A percentile compares a stretch with the other conserved stretches of the same genome.
These are phyloP conservation scores for Myochromella boudieri DNA, from an alignment of 768 basidiomycete genomes.

Conservation along the genomic window DNA sequence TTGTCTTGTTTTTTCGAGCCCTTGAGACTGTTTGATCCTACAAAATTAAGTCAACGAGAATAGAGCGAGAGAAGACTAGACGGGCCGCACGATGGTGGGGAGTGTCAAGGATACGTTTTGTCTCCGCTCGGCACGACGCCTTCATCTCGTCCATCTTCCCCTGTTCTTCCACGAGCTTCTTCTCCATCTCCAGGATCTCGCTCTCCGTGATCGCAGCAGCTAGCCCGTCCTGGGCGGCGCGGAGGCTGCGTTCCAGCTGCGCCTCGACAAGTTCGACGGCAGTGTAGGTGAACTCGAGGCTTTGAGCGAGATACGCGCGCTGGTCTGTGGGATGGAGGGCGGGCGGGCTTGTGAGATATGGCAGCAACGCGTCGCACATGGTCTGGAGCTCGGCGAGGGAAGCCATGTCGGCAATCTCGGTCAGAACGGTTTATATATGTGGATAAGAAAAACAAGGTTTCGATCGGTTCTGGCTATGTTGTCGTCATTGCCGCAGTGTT, in stretches of 20 bases:
- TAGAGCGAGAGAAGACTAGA: too few species aligned
- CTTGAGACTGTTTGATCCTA: too few species aligned
- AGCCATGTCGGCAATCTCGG: constrained; percentile 8
- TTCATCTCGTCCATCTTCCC: constrained; percentile 17
- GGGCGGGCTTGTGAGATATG: constrained; percentile 11
- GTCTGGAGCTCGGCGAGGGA: constrained; percentile 8
- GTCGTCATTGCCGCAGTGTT: too few species aligned
- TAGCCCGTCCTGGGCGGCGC: constrained; percentile 12
- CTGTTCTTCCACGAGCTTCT: constrained; percentile 10
- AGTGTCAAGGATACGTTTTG: constrained; percentile 2
- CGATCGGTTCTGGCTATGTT: too few species aligned
- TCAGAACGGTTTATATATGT: background rate
- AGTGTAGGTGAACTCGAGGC: constrained; percentile 17
- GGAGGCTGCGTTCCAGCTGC: constrained; percentile 13
- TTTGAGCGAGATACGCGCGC: constrained; percentile 13
- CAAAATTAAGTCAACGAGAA: too few species aligned
- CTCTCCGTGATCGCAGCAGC: constrained; percentile 5
- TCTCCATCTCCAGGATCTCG: constrained; percentile 15
- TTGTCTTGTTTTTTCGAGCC: too few species aligned
- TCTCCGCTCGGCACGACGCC: constrained; percentile 2
- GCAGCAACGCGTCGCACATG: constrained; percentile 14
- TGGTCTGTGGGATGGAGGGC: constrained; percentile 2
- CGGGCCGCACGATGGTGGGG: too few species aligned
- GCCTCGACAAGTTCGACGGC: constrained; percentile 17
- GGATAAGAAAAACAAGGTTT: background rate